Conservation (phyloP, 768 basidiomycete species). For the Tricholoma sp. region DNA sequence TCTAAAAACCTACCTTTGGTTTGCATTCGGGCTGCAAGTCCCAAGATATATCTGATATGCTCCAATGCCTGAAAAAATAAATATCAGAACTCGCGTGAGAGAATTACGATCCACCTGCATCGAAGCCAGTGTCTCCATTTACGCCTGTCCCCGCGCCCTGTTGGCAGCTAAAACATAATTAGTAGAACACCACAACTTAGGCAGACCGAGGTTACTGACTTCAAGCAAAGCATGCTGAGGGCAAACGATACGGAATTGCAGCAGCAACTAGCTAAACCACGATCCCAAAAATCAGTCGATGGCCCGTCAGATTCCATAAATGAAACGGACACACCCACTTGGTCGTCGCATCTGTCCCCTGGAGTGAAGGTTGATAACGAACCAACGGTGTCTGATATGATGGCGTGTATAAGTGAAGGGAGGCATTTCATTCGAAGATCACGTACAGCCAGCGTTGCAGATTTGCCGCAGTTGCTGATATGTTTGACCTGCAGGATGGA, state of each 20-base stretch:
- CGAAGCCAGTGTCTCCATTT: neutral
- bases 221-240: slow-evolving; percentile 1
- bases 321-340: neutral
- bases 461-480: neutral
- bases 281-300: neutral
- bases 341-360: neutral
- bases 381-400: neutral
- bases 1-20: neutral
- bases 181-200: neutral
- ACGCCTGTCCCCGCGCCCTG: neutral
- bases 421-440: neutral
- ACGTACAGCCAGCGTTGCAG: slow-evolving; percentile 2
- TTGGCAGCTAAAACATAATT: neutral
- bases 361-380: neutral
- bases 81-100: neutral
- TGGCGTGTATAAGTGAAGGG: neutral
- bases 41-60: slow-evolving; percentile 1
- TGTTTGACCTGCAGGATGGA: neutral
- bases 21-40: neutral
- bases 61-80: neutral
- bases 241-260: slow-evolving; percentile 1
- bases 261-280: neutral
- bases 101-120: neutral
- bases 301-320: neutral
- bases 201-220: neutral